Evolutionary conservation across 345 rosid genomes (phyloP), one percentile per base, ranked within the genome.

Genomic region (Syzygium jambos): DNA sequence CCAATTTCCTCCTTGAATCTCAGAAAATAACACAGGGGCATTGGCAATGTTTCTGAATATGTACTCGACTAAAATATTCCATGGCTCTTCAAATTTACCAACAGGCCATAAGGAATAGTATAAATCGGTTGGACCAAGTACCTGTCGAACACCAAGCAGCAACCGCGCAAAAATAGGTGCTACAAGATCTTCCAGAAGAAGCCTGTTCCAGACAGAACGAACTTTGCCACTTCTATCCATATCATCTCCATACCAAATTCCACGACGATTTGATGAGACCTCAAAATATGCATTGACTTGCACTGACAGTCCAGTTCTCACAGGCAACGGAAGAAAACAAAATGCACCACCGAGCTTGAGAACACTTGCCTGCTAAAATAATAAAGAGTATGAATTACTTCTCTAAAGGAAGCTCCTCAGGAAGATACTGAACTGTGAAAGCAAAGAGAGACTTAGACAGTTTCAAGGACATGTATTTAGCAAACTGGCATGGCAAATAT

Each of bases 221-320:
- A 97, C 88, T 93, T 94, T 97, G 34, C 98, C 99, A 92, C 99
- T 93, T 91, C 97, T 96, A 89, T 97, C 99, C 99, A 97, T 97
- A 89, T 97, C 99, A 68, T 90, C 98, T 86, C 99, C 99, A 91
- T 96, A 95, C 99, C 99, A 97, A 91, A 97, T 97, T 89, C 98
- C 98, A 68, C 99, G 98, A 78, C 99, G 99, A 85, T 96, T 97
- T 82, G 99, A 97, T 22, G 98, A 94, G 88, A 97, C 98, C 91
- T 97, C 99, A 94, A 97, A 97, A 91, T 96, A 97, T 38, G 96
- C 99, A 88, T 97, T 97, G 83, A 97, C 93, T 90, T 97, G 98
- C 87, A 96, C 98, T 41, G 90, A 90, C 92, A 97, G 88, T 87
- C 99, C 98, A 88, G 99, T 97, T 91, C 93, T 94, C 87, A 97